Evolutionary conservation across 2,329 filamentous ascomycete genomes (phyloP).

Genomic region (Phoma sp.): DNA sequence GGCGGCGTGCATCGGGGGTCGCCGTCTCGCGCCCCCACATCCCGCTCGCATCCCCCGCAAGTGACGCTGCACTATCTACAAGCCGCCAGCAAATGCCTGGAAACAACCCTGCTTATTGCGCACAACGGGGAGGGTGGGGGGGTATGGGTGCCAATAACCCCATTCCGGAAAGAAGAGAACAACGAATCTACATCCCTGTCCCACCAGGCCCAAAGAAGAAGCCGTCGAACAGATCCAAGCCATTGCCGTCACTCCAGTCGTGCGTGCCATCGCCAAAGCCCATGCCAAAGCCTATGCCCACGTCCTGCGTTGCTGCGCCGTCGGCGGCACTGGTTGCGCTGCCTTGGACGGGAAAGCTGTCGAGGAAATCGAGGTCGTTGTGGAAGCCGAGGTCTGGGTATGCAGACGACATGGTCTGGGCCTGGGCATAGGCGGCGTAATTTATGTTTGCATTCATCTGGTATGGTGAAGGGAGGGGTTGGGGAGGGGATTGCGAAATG

Average conservation of each 20-base stretch:
- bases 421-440: conserved; percentile 39
- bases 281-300: conserved; percentile 65
- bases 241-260: conserved; percentile 58
- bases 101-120: too few relatives aligned
- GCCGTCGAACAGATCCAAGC: conserved; percentile 66
- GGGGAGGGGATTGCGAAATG: conserved; percentile 24
- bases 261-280: conserved; percentile 57
- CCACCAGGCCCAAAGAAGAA: conserved; percentile 54
- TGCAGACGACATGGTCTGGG: conserved; percentile 32
- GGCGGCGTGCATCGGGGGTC: neutral
- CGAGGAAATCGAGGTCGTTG: conserved; percentile 61
- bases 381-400: conserved; percentile 46
- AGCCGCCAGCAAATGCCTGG: too few relatives aligned
- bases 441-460: conserved; percentile 38
- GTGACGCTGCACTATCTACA: too few relatives aligned
- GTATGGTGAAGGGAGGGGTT: conserved; percentile 31
- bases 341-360: conserved; percentile 53
- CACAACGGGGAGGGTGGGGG: too few relatives aligned
- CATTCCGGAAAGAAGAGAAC: too few relatives aligned
- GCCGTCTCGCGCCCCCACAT: neutral
- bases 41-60: neutral
- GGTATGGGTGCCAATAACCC: too few relatives aligned
- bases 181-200: conserved; percentile 19
- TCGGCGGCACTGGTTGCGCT: neutral
- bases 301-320: conserved; percentile 59